Evolutionary conservation across 2,329 filamentous ascomycete genomes (phyloP).

Genomic region (Pyrenophora seminiperda): DNA sequence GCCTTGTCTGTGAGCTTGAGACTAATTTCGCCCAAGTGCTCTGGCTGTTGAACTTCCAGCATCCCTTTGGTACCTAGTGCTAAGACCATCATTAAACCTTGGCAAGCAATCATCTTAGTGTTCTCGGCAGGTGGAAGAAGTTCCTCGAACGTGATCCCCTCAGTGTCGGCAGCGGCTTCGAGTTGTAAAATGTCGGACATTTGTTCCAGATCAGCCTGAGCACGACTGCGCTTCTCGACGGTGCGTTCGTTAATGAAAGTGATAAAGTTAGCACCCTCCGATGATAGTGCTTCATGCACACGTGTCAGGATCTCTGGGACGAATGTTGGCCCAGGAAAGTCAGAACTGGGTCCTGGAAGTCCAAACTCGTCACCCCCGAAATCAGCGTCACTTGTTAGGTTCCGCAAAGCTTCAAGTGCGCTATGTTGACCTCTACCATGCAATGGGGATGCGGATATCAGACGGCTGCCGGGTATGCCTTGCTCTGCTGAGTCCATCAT

Average conservation of each 20-base stretch:
- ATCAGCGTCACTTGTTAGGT: slow-evolving; percentile 40
- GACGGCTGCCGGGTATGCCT: slow-evolving; percentile 53
- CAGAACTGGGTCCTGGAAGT: slow-evolving; percentile 26
- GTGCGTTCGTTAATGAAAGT: slow-evolving; percentile 61
- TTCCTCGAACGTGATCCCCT: slow-evolving; percentile 67
- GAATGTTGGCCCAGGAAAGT: slow-evolving; percentile 14
- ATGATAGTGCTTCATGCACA: slow-evolving; percentile 59
- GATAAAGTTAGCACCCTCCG: slow-evolving; percentile 67
- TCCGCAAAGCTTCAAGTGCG: slow-evolving; percentile 35
- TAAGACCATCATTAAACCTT: slow-evolving; percentile 50
- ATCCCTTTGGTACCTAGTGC: slow-evolving; percentile 61
- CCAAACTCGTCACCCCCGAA: slow-evolving; percentile 30
- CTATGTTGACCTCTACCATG: slow-evolving; percentile 54
- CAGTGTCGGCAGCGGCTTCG: slow-evolving; percentile 37
- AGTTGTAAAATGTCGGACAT: slow-evolving; percentile 29
- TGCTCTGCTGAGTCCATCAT: slow-evolving; percentile 43
- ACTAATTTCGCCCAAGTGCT: slow-evolving; percentile 49
- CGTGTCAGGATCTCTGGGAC: slow-evolving; percentile 42
- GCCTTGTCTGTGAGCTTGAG: slow-evolving; percentile 33
- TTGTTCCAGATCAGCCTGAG: slow-evolving; percentile 13
- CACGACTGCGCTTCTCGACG: slow-evolving; percentile 34
- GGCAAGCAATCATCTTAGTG: slow-evolving; percentile 66
- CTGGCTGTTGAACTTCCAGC: slow-evolving; percentile 66
- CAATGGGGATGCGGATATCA: slow-evolving; percentile 66
- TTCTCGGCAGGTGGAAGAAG: slow-evolving; percentile 66